Evolutionary conservation across 1,284 basidiomycete species (phyloP), one percentile per base, ranked within the genome.

Genomic region (Ustilago crameri): DNA sequence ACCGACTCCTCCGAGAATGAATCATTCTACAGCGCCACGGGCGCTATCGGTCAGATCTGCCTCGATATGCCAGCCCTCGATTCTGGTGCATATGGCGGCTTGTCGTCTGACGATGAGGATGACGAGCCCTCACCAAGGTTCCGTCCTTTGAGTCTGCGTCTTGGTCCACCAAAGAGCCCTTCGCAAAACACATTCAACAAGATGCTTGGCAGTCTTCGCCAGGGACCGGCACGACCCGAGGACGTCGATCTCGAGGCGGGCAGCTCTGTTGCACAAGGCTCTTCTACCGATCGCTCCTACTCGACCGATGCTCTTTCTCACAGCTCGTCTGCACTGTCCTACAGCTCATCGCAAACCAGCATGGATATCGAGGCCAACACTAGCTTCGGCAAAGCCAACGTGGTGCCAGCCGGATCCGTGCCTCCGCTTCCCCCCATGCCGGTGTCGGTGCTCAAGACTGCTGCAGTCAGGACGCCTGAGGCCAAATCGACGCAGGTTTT

Each of bases 371-470:
- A 73, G 34, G 56, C 58, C 14, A 60, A 64, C 22, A 58, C 65
- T n/a, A 74, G 70, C 70, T 44, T 74, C 41, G 56, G 61, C 45
- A 74, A 74, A 41, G 70, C 65, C 43, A 74, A 60, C 51, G 27
- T 74, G 12, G 65, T 74, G 10, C 53, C 64, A 12, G 70, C 65
- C 34, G 65, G 53, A 24, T 64, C 54, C 2, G 26, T 65, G 0
- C 70, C 70, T 15, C 65, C 70, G 18, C 53, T 74, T 41, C 65
- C 70, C 9, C 70, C 61, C 0, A 62, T 69, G 60, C 65, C 70
- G 1, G 37, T 64, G n/a, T 63, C 64, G 32, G 30, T 70, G 2
- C 51, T 53, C 37, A 67, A 51, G 56, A 15, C 45, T 4, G 50
- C 45, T 9, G 52, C 45, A 18, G 60, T 52, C 40, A 46, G 40